phyloP scores from a whole-genome alignment of 2,329 filamentous ascomycete species.

The Exophiala oligosperma region DNA sequence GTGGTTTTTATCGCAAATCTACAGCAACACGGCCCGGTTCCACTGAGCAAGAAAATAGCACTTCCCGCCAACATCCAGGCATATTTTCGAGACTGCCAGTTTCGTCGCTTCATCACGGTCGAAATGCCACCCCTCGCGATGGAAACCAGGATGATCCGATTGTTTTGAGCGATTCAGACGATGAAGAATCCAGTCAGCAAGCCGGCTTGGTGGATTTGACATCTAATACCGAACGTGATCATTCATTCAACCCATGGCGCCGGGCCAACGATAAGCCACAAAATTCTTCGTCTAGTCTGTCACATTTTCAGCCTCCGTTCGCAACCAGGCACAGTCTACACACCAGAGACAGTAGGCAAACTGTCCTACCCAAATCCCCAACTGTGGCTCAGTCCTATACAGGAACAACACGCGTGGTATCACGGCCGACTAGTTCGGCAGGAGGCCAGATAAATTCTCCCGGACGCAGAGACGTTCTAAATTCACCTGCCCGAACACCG shows the following conservation, averaged over 20 bases:
- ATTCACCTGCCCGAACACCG: too few relatives aligned
- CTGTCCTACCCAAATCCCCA: neutral
- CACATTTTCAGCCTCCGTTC: neutral
- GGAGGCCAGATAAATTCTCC: too few relatives aligned
- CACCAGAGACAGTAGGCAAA: neutral
- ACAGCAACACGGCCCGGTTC: neutral
- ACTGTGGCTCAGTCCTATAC: too few relatives aligned
- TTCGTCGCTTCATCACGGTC: neutral
- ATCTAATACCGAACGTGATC: neutral
- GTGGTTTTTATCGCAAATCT: neutral
- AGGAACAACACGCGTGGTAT: too few relatives aligned
- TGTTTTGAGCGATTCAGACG: slow-evolving; percentile 15
- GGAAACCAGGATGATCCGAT: neutral
- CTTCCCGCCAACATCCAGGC: neutral
- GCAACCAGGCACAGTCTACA: neutral
- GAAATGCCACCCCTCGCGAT: neutral
- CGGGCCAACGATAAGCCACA: neutral
- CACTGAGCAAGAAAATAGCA: neutral
- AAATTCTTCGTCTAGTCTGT: neutral
- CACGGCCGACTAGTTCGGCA: too few relatives aligned
- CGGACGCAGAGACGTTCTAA: too few relatives aligned
- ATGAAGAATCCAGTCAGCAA: neutral
- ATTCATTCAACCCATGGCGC: neutral
- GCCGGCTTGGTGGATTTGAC: neutral
- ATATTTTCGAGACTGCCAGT: neutral